Evolutionary conservation across 371 early-diverging fungal genomes (phyloP), one percentile per base, ranked within the genome.

Genomic region (Mucor piriformis): DNA sequence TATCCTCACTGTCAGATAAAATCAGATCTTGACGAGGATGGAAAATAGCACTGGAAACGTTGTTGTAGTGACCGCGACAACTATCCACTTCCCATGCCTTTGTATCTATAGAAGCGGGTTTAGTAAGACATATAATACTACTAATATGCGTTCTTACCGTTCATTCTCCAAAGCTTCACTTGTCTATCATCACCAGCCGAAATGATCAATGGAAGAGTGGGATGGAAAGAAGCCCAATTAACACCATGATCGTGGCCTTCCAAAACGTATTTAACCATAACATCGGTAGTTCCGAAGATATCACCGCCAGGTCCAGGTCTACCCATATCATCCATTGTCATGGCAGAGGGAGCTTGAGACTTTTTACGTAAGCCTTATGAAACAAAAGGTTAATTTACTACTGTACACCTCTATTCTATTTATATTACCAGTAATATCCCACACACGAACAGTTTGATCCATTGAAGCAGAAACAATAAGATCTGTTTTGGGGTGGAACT

Each of bases 171-270:
- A 20, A 99, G 83, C 72, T 98, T 99, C 29, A 99, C 91, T 66
- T 94, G 95, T 59, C 97, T 92, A 77, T 99, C 99, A 73, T 99
- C 99, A 57, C 95, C 94, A 54, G 95, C 95, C 20, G 98, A 96
- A 3, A 97, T 92, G 69, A 99, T 93, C 61, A 96, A 76, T 11
- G 95, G 95, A 56, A 93, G 78, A 5, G 89, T 93, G 12, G 97
- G 95, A 67, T 98, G 95, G 83, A 97, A 96, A 11, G 93, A 76
- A 6, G 95, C 96, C 93, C 96, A 96, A 83, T 99, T 99, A 62
- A 99, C 97, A 49, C 99, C 99, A 59, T 98, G 92, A 57, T 97
- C 96, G 68, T 99, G 99, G 11, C 98, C 99, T 69, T 99, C 99
- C 18, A 99, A 81, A 15, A 99, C 97, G 77, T 92, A 99, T 73